Base-by-base conservation (phyloP, 345 rosid species). In the Bruguiera sexangula region DNA sequence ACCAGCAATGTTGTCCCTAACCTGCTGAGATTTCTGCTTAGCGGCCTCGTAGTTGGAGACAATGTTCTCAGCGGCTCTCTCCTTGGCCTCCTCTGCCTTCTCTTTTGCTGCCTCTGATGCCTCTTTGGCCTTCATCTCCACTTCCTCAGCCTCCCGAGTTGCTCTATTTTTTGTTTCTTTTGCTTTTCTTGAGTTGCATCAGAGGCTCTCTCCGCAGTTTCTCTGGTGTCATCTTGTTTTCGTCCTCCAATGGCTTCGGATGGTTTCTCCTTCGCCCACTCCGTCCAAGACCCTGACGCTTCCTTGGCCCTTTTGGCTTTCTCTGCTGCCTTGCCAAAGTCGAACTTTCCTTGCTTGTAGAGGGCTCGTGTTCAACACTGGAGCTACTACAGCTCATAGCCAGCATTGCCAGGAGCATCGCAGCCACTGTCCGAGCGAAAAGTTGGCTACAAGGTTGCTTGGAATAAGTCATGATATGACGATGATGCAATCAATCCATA, bases 251-350 rank as follows among this genome's bases (percentile, higher is more conserved):
- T 51, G 1, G 82, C 82, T 57, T 63, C 80, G 0, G 85, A 63
- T 16, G 82, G 67, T 69, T 82, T 85, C 68, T 81, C 87, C 80
- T 87, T 85, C 1, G 86, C 86, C 89, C 92, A 83, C 32, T 61
- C 85, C 0, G 83, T 65, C 89, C 87, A 87, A 0, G 89, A 77
- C 70, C 80, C 91, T 4, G 87, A 54, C 3, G 60, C 67, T 26
- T 72, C 82, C 30, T 65, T 69, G 8, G 70, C 71, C 34, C 77
- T 79, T 27, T 75, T 61, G 19, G 52, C 69, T 1, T 52, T 56
- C 39, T 69, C 77, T 0, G 20, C 74, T 0, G 66, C 73, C 63
- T 48, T 63, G 16, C 66, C 43, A 8, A 29, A 60, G 37, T 78
- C 78, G 1, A 27, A 0, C 51, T 64, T 21, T 74, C 81, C 8